These are phyloP conservation scores for Penicillium pancosmium DNA, from an alignment of 495 filamentous ascomycete genomes.

Conservation along the genomic window DNA sequence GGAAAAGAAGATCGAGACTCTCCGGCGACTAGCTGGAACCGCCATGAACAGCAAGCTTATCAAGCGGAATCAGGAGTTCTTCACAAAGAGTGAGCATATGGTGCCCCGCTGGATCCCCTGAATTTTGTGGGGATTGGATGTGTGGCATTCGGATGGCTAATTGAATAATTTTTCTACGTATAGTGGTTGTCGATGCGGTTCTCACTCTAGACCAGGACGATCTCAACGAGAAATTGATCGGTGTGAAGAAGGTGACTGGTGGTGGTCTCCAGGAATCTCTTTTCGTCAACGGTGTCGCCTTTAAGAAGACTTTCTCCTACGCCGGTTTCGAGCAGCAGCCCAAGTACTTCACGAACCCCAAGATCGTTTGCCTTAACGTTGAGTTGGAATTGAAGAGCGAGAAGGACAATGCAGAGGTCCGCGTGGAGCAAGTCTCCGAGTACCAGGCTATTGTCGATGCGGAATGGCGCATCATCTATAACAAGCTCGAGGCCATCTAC, in stretches of 20 bases:
- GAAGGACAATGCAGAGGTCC: constrained; percentile 98
- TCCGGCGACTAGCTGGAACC: constrained; percentile 88
- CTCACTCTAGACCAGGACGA: constrained; percentile 96
- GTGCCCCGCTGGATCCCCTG: background rate
- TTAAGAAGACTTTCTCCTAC: constrained; percentile 99
- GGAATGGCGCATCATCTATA: constrained; percentile 99
- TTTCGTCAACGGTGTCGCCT: constrained; percentile 97
- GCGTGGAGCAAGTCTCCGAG: constrained; percentile 97
- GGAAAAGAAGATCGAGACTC: constrained; percentile 84
- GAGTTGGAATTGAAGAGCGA: constrained; percentile 97
- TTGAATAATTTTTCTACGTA: constrained; percentile 12
- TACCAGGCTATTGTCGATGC: constrained; percentile 99
- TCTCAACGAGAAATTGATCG: constrained; percentile 96
- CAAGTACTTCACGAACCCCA: constrained; percentile 89
- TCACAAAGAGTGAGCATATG: constrained; percentile 81
- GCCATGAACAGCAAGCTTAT: constrained; percentile 99
- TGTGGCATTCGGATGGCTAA: constrained; percentile 7
- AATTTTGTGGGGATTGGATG: background rate
- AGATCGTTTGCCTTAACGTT: constrained; percentile 95
- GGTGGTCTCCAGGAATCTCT: constrained; percentile 95
- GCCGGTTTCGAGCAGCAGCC: constrained; percentile 99
- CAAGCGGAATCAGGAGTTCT: constrained; percentile 94
- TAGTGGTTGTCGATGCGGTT: constrained; percentile 98
- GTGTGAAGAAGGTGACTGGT: constrained; percentile 96
- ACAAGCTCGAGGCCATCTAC: constrained; percentile 93